Base-by-base conservation (phyloP, 1,284 basidiomycete species). In the Apiotrichum akiyoshidainum region DNA sequence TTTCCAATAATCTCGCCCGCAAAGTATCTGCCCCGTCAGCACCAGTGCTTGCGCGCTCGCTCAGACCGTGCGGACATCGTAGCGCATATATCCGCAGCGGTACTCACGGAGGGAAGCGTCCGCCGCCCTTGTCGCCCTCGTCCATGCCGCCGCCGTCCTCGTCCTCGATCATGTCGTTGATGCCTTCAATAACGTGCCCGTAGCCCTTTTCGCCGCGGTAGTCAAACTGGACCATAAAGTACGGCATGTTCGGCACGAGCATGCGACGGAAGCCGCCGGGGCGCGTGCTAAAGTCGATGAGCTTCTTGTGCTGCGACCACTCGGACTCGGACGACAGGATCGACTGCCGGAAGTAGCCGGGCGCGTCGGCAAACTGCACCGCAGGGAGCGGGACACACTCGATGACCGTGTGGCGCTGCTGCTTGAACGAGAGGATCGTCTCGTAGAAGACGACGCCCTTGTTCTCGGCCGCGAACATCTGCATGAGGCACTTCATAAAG, bases 181-280 rank as follows among this genome's bases (percentile, higher is more conserved):
- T 84, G 1, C 93, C 93, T 74, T 97, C 93, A 61, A 97, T 95
- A 58, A 97, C 89, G 76, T 99, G 96, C 0, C 96, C 96, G 72
- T 93, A 99, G 1, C 93, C 93, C 73, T 90, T 92, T 77, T 95
- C 92, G 34, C 95, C 94, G 70, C 92, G 94, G 79, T 99, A 85
- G 78, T 99, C 96, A 79, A 94, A 99, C 69, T 92, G 90, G 1
- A 99, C 89, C 88, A 94, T 94, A 73, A 99, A 99, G 79, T 99
- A 99, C 0, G 96, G 96, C 46, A 99, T 79, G 68, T 97, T 93
- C 2, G 94, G 87, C 7, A 99, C 95, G 86, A 99, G 89, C 40
- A 89, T 86, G 1, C 92, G 83, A 48, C 92, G 81, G 80, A 96
- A 96, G 5, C 92, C 92, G 22, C 92, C 92, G 0, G 91, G 89